A percentile compares a stretch with the other conserved stretches of the same genome.
Conservation (phyloP, 208 protist genomes). For the Trypanosoma melophagium region DNA sequence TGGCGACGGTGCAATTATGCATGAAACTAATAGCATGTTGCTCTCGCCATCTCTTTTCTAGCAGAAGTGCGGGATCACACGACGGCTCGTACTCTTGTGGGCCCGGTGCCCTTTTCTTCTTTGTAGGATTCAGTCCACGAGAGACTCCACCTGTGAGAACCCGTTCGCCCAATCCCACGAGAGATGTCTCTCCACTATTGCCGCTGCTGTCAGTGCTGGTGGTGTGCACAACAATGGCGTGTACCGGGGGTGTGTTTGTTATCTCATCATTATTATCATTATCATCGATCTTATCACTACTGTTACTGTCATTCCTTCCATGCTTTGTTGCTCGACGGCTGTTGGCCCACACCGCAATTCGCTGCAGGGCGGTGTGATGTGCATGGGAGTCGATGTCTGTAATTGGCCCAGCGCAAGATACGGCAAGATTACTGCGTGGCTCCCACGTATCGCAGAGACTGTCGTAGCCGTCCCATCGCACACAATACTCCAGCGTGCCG, state of each 20-base stretch:
- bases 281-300: neutral
- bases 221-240: conserved; percentile 10
- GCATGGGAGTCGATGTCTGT: conserved; percentile 46
- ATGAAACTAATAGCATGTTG: conserved; percentile 46
- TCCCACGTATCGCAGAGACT: conserved; percentile 49
- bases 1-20: conserved; percentile 35
- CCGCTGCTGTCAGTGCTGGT: neutral
- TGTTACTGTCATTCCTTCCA: neutral
- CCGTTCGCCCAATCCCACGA: conserved; percentile 67
- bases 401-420: conserved; percentile 39
- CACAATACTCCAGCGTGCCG: conserved; percentile 63
- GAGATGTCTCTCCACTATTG: conserved; percentile 15
- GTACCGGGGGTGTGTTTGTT: neutral
- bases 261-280: too few species aligned
- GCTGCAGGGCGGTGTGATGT: conserved; percentile 19
- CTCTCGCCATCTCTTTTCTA: conserved; percentile 55
- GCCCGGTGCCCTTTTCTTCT: conserved; percentile 14
- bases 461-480: conserved; percentile 42
- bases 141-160: conserved; percentile 45
- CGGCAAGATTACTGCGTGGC: conserved; percentile 41
- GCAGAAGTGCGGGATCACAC: conserved; percentile 35
- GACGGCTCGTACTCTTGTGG: conserved; percentile 1
- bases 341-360: conserved; percentile 37
- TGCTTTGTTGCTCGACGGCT: neutral
- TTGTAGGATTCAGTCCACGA: conserved; percentile 27